Evolutionary conservation across 2,329 filamentous ascomycete species (phyloP), one percentile per base, ranked within the genome.

Genomic region (Laburnicola sp.): DNA sequence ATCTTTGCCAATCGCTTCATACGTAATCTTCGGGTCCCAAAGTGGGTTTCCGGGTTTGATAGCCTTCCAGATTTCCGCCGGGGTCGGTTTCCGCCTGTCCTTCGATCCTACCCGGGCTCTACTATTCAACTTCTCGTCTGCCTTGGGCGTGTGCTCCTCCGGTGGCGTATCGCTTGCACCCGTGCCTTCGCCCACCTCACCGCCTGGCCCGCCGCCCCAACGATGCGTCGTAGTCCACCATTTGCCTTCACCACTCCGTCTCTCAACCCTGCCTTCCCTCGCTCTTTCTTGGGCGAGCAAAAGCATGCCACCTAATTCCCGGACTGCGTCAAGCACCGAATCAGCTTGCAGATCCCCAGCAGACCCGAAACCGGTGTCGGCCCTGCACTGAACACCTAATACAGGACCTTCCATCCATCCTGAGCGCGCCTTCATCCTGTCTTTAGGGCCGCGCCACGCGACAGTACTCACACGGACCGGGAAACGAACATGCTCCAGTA

Each of bases 161-260:
- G 62, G 51, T 11, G 56, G 53, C 7, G 48, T 56, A 43, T 69
- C 64, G 36, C 54, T 66, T 7, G 59, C 50, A 43, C 59, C 60
- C 7, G 45, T 57, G 45, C 58, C 65, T 49, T 73, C 68, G 40
- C 72, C 75, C 16, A 75, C 65, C 50, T 78, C 75, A 32, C 73
- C 75, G 16, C 77, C 77, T n/a, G 69, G 64, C 9, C 77, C 78
- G 23, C 82, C 82, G 45, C 83, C 83, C 76, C 82, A 86, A 46
- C 83, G 76, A 25, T 79, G 76, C 45, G 70, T 75, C 2, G 71
- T 77, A 2, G 82, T 80, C 81, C 82, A 86, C 83, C 84, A 86
- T 60, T 82, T 77, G 2, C 80, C 80, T 57, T 82, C 78, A 1
- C 82, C 81, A 3, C 80, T 76, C 45, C 70, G 76, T 42, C 69